These are phyloP conservation scores for Sarocladium oryzae DNA, from an alignment of 2,329 filamentous ascomycete genomes.

Conservation along the genomic window DNA sequence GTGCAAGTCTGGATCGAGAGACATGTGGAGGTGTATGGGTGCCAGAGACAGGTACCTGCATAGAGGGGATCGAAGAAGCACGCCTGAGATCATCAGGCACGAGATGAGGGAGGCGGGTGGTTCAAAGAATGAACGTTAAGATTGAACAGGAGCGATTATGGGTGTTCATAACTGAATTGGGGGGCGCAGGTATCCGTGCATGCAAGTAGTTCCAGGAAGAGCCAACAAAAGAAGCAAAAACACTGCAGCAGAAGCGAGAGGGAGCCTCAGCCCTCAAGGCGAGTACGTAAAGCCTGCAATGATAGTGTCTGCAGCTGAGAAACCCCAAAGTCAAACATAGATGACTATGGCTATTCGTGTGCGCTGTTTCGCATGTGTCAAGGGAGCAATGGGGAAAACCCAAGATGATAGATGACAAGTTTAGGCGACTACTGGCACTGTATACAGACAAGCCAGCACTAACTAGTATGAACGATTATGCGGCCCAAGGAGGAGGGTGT, in stretches of 20 bases:
- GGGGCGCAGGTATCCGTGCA: too few relatives aligned
- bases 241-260: too few relatives aligned
- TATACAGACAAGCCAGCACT: too few relatives aligned
- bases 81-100: neutral
- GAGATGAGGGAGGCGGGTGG: neutral
- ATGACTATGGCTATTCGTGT: too few relatives aligned
- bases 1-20: neutral
- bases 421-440: too few relatives aligned
- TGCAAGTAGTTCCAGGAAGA: neutral
- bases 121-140: neutral
- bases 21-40: neutral
- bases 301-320: too few relatives aligned
- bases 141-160: neutral
- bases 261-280: too few relatives aligned
- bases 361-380: constrained; percentile 6
- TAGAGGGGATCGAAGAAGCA: neutral
- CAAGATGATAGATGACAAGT: constrained; percentile 8
- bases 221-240: neutral
- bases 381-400: neutral
- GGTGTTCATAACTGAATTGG: too few relatives aligned
- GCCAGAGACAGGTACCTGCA: neutral
- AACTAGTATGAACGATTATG: too few relatives aligned
- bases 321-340: too few relatives aligned
- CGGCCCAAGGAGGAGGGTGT: neutral
- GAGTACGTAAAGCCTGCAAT: too few relatives aligned